Percentiles rank a stretch among this genome's conserved stretches.
These are phyloP conservation scores for Hygrophoropsis aurantiaca DNA, from an alignment of 768 basidiomycete species.

Conservation along the genomic window DNA sequence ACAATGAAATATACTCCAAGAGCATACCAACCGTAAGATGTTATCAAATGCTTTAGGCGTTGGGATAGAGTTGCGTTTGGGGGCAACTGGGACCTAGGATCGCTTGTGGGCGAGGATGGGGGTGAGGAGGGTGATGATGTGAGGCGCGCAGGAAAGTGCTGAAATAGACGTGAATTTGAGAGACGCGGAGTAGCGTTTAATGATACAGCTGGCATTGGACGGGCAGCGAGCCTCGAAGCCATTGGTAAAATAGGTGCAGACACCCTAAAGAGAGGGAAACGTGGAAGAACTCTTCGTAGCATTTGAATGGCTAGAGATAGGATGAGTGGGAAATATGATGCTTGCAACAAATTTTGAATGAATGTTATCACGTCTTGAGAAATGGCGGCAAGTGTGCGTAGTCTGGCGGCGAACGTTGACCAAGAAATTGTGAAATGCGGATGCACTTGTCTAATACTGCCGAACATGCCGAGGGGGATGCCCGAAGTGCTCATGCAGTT, in stretches of 20 bases:
- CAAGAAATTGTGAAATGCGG: neutral
- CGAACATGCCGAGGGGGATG: neutral
- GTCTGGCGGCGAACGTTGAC: neutral
- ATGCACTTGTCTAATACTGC: neutral
- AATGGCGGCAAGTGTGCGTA: neutral
- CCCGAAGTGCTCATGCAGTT: neutral
- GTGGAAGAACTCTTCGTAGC: conserved; percentile 41
- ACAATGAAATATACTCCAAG: conserved; percentile 84
- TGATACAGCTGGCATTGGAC: conserved; percentile 25
- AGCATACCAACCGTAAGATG: conserved; percentile 94
- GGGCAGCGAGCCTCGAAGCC: conserved; percentile 35
- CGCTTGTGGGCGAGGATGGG: conserved; percentile 14
- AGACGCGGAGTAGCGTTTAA: conserved; percentile 29
- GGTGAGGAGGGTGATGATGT: conserved; percentile 36
- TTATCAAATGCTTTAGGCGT: conserved; percentile 79
- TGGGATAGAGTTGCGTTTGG: conserved; percentile 61
- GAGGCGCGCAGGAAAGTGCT: conserved; percentile 48
- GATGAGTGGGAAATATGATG: too few relatives aligned
- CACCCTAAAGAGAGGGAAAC: conserved; percentile 46
- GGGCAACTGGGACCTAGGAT: conserved; percentile 30
- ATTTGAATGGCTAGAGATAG: too few relatives aligned
- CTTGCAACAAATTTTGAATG: too few relatives aligned
- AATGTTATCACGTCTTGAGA: too few relatives aligned
- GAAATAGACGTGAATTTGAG: conserved; percentile 46
- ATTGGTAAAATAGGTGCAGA: conserved; percentile 52